These are phyloP conservation scores for Basipetospora chlamydospora DNA, from an alignment of 2,329 filamentous ascomycete species.

Conservation along the genomic window DNA sequence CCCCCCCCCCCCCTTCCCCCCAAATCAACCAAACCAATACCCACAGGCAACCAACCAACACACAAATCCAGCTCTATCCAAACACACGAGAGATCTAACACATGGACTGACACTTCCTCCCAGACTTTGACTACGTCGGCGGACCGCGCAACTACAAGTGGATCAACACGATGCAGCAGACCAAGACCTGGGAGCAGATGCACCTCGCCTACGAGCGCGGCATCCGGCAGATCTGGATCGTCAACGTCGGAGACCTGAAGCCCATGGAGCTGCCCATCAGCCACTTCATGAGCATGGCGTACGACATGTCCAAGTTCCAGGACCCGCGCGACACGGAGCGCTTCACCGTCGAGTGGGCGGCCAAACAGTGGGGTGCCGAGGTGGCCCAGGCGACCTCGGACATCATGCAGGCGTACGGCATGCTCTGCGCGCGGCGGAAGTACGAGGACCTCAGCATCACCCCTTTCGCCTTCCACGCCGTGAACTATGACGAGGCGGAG, in stretches of 20 bases:
- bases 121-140: slow-evolving; percentile 35
- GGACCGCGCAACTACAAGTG: slow-evolving; percentile 35
- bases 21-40: no score
- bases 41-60: no score
- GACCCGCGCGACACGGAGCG: slow-evolving; percentile 35
- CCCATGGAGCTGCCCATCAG: slow-evolving; percentile 49
- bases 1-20: no score
- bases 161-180: slow-evolving; percentile 50
- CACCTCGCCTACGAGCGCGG: slow-evolving; percentile 42
- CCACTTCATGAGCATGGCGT: slow-evolving; percentile 55
- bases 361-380: slow-evolving; percentile 38
- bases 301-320: slow-evolving; percentile 40
- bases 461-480: slow-evolving; percentile 39
- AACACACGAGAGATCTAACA: no score
- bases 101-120: not conserved
- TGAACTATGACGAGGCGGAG: slow-evolving; percentile 48
- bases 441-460: slow-evolving; percentile 37
- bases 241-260: slow-evolving; percentile 55
- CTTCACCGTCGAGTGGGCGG: slow-evolving; percentile 42
- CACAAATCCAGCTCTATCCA: slow-evolving; percentile 13
- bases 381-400: slow-evolving; percentile 35
- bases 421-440: slow-evolving; percentile 19
- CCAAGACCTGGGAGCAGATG: slow-evolving; percentile 46
- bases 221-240: slow-evolving; percentile 49
- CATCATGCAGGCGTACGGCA: slow-evolving; percentile 32